Base-by-base conservation (phyloP, 805 yeast genomes). In the Candida ipomoeae region DNA sequence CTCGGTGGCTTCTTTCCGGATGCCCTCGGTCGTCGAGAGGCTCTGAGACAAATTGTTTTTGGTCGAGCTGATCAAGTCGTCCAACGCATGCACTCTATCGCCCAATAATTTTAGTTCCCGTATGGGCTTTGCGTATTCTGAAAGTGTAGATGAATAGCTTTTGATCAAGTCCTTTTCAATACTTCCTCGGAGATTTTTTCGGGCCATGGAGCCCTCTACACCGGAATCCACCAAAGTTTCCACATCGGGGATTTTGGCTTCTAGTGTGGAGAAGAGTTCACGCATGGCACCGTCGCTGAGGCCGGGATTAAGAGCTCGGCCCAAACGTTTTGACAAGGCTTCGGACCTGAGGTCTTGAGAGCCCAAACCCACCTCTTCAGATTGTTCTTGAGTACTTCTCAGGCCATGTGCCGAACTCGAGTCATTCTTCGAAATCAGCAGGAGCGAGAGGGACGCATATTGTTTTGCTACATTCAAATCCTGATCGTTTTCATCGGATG, bases 101-200 rank as follows among this genome's bases (percentile, higher is more conserved):
- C 60, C 60, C 40, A 58, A 39, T 10, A 38, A 32, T 48, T 44
- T 45, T 33, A 73, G 58, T 23, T 65, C 65, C 39, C 55, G 55
- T 3, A 71, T 58, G 13, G 64, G 57, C 13, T 71, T 70, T 15
- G 59, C 63, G 52, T 64, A 73, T 39, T 71, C 75, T 32, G 66
- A 66, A 43, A 73, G 56, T 3, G 65, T 53, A 20, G 50, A 42
- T 2, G 64, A 65, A 57, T 85, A 85, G 52, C 77, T 80, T 48
- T 75, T 77, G 37, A 85, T 65, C 31, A 85, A 62, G 48, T 84
- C 87, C 29, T 70, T 69, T 58, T 86, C 91, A 18, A 86, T 70
- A 38, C 76, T 80, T 40, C 83, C 80, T 49, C 84, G 71, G 46
- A 87, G 68, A 36, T 79, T 74, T 59, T 84, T 78, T 55, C 95